Base-by-base conservation (phyloP, 768 basidiomycete species). In the Russula earlei region DNA sequence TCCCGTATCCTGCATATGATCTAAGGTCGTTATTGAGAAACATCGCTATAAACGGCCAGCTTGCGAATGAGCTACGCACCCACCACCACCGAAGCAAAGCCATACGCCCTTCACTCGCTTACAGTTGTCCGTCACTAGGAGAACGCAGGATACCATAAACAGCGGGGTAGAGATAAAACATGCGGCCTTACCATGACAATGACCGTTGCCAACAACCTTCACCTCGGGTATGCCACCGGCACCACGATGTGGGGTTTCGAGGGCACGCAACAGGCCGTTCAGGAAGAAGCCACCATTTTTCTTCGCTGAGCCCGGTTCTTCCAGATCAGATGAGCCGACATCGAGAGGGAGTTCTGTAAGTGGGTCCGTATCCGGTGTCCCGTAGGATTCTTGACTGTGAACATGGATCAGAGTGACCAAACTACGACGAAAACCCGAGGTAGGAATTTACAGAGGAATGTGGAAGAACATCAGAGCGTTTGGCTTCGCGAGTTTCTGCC, bases 381-480 rank as follows among this genome's bases (percentile, higher is more conserved):
- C 65, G 66, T 89, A 94, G 1, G 90, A 77, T 69, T 94, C 91
- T 48, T 80, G 82, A 31, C 88, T 91, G 61, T 8, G 14, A 45
- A 37, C 10, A 37, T 24, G 41, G 53, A 34, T 43, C 47, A 56
- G 45, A 37, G 14, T 34, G 22, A 29, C 25, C 27, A 12, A 52
- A 36, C 9, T 27, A 59, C 50, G 27, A 24, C 2, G 36, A 31
- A 27, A 11, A 25, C 0, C 50, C 7, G 29, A 24, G 45, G 20
- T 17, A 48, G 27, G 24, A 74, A 84, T 20, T 31, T 66, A 90
- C 85, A 97, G 66, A 49, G 95, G 95, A 45, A 99, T 98, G 63
- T 98, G 95, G 83, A 96, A 97, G 72, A 95, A 96, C 87, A 91
- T 89, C 62, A 98, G 69, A 0, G 91, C 95, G 64, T 97, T 97